Evolutionary conservation across 2,329 filamentous ascomycete species (phyloP).

Genomic region (Pyrenophora teres): DNA sequence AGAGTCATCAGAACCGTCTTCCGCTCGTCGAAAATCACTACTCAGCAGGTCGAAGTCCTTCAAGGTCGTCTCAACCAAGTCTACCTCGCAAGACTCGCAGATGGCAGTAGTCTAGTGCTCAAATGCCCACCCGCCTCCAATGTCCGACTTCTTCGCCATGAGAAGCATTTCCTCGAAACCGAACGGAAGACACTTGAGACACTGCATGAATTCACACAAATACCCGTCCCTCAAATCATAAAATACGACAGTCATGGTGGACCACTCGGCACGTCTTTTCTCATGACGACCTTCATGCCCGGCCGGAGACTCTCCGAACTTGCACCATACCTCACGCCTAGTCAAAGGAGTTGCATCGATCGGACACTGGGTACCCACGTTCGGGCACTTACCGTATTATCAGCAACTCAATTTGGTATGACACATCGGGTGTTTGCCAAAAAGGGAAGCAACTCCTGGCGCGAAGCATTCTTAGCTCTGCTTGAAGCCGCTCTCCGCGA

Average conservation of each 20-base stretch:
- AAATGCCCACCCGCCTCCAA: slow-evolving; percentile 48
- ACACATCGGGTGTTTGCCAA: slow-evolving; percentile 53
- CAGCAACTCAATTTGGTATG: slow-evolving; percentile 57
- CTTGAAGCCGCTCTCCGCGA: slow-evolving; percentile 61
- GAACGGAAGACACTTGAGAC: slow-evolving; percentile 48
- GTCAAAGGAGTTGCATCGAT: slow-evolving; percentile 47
- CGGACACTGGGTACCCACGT: slow-evolving; percentile 49
- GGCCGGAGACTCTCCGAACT: slow-evolving; percentile 44
- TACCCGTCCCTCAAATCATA: slow-evolving; percentile 49
- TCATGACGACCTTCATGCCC: slow-evolving; percentile 41
- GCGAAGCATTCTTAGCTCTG: slow-evolving; percentile 57
- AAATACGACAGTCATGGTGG: slow-evolving; percentile 43
- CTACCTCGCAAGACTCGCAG: slow-evolving; percentile 48
- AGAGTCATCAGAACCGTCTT: slow-evolving; percentile 39
- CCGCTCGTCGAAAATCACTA: slow-evolving; percentile 36
- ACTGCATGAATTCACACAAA: slow-evolving; percentile 41
- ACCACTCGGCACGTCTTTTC: slow-evolving; percentile 37
- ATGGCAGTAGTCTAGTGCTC: slow-evolving; percentile 48
- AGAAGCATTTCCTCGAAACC: slow-evolving; percentile 48
- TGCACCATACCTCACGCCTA: slow-evolving; percentile 37
- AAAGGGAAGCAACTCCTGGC: slow-evolving; percentile 57
- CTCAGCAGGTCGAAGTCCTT: slow-evolving; percentile 44
- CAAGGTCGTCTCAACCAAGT: slow-evolving; percentile 47
- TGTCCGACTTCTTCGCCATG: slow-evolving; percentile 50
- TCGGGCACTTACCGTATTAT: slow-evolving; percentile 52